These are phyloP conservation scores for Botryosphaeria dothidea DNA, from an alignment of 2,329 filamentous ascomycete genomes.

Conservation along the genomic window DNA sequence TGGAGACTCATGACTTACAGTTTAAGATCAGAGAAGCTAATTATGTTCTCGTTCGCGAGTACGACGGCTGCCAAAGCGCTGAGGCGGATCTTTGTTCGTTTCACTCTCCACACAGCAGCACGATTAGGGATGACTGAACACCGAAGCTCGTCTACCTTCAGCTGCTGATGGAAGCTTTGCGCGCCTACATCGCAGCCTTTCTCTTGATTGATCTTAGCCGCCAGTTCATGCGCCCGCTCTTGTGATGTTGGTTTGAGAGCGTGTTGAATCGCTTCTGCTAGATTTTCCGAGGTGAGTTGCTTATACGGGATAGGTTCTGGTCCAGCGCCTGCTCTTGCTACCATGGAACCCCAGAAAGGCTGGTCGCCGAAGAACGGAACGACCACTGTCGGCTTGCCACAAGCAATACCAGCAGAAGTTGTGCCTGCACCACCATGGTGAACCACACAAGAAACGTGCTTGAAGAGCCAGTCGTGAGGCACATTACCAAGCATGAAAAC, in stretches of 20 bases:
- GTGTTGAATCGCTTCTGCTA: slow-evolving; percentile 40
- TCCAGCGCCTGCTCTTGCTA: slow-evolving; percentile 41
- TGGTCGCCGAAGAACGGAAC: slow-evolving; percentile 70
- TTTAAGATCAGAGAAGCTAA: slow-evolving; percentile 40
- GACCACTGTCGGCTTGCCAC: slow-evolving; percentile 77
- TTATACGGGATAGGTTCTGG: slow-evolving; percentile 42
- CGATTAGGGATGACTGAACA: slow-evolving; percentile 35
- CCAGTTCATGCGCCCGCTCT: slow-evolving; percentile 38
- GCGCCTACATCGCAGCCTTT: slow-evolving; percentile 38
- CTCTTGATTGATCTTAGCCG: slow-evolving; percentile 39
- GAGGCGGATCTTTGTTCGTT: slow-evolving; percentile 37
- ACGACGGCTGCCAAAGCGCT: slow-evolving; percentile 41
- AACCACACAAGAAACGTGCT: slow-evolving; percentile 76
- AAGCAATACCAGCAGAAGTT: slow-evolving; percentile 80
- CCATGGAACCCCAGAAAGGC: slow-evolving; percentile 45
- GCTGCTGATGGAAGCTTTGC: slow-evolving; percentile 40
- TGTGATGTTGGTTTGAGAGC: slow-evolving; percentile 39
- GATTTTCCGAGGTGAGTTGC: slow-evolving; percentile 39
- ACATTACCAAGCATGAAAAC: slow-evolving; percentile 84
- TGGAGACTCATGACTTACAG: slow-evolving; percentile 28
- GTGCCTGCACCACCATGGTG: slow-evolving; percentile 89
- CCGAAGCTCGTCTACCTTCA: slow-evolving; percentile 39
- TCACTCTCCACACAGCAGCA: slow-evolving; percentile 41
- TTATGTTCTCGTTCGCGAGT: slow-evolving; percentile 37
- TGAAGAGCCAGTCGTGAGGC: slow-evolving; percentile 88